These are phyloP conservation scores for Tuctoria greenei DNA, from an alignment of 176 grass and related monocot species.

Conservation along the genomic window DNA sequence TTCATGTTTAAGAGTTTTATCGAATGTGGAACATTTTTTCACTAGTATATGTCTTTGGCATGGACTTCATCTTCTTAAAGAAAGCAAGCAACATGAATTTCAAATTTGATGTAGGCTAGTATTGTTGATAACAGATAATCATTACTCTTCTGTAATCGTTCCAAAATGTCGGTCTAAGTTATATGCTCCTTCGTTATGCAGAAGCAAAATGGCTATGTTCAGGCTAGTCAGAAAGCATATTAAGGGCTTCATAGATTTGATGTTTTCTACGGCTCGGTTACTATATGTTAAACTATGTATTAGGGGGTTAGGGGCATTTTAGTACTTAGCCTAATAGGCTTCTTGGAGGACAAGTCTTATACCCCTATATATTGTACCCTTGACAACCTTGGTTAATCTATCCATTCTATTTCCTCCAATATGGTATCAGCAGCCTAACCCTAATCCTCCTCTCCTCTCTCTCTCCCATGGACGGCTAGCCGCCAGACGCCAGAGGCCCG, in stretches of 20 bases:
- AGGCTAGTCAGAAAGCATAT: constrained; percentile 11
- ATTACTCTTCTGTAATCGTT: constrained; percentile 14
- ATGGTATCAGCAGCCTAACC: no score
- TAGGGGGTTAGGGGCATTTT: no score
- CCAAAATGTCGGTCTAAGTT: constrained; percentile 6
- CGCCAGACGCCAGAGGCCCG: no score
- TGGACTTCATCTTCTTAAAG: neutral
- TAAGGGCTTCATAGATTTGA: constrained; percentile 5
- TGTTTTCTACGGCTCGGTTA: neutral
- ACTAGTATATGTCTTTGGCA: neutral
- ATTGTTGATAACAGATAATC: neutral
- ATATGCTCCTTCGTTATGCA: neutral
- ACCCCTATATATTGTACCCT: no score
- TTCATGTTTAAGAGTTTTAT: constrained; percentile 30
- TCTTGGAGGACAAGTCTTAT: no score
- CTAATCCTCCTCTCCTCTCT: no score
- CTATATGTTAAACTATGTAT: no score
- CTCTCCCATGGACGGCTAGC: no score
- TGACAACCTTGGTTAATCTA: no score
- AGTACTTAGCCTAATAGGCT: no score
- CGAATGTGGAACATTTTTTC: constrained; percentile 20
- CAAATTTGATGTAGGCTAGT: constrained; percentile 2
- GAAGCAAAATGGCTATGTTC: constrained; percentile 11
- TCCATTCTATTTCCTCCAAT: no score
- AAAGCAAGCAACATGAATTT: constrained; percentile 9